phyloP scores from a whole-genome alignment of 176 grass and related monocot genomes.

The Otatea glauca region DNA sequence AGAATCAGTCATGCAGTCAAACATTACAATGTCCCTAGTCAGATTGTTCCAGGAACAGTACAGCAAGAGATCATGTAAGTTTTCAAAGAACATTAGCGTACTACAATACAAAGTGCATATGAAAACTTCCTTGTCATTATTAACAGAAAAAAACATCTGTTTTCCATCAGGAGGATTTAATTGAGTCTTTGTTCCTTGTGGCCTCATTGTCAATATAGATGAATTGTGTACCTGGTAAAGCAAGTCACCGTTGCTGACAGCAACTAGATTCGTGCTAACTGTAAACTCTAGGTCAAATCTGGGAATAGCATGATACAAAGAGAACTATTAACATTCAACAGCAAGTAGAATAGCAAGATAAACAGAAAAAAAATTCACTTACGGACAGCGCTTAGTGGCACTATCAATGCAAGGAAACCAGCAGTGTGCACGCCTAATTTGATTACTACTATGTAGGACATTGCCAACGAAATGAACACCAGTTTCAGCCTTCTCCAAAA shows the following conservation, averaged over 20 bases:
- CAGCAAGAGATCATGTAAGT: neutral
- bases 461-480: conserved; percentile 79
- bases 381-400: conserved; percentile 70
- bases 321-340: conserved; percentile 32
- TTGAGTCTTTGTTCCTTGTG: neutral
- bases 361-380: conserved; percentile 46
- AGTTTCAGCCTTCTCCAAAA: conserved; percentile 82
- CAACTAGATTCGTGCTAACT: conserved; percentile 73
- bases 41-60: conserved; percentile 25
- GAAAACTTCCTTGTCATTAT: conserved; percentile 18
- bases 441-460: conserved; percentile 72
- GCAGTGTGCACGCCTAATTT: conserved; percentile 76
- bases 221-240: conserved; percentile 81
- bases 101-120: conserved; percentile 20
- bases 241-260: conserved; percentile 90
- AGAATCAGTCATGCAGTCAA: neutral
- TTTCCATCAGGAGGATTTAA: conserved; percentile 23
- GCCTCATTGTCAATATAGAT: conserved; percentile 16
- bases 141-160: conserved; percentile 8
- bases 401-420: conserved; percentile 97
- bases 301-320: conserved; percentile 38
- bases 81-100: neutral
- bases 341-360: conserved; percentile 41
- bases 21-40: neutral
- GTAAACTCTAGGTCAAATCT: conserved; percentile 99